Evolutionary conservation across 1,139 yeast genomes (phyloP), one percentile per base, ranked within the genome.

Genomic region (Yamadazyma spencermartinsiae): DNA sequence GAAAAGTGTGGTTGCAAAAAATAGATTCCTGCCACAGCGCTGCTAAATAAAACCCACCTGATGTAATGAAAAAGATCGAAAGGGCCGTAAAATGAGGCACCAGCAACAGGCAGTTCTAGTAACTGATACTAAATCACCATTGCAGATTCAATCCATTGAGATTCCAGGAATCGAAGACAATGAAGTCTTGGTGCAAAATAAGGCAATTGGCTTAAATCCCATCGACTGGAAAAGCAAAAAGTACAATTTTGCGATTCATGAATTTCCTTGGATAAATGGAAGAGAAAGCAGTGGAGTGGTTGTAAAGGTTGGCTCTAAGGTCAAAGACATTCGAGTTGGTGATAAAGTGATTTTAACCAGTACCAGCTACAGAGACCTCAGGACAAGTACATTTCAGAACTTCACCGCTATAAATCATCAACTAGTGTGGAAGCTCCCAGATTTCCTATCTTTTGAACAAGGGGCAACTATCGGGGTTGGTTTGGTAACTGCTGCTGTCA

Each of bases 191-290:
- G 61, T 72, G 7, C 52, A 56, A 35, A 72, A 72, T 45, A 58
- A 56, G 40, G 73, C 61, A 30, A 58, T 72, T 28, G 78, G 78
- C 0, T 48, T 72, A 27, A 72, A 72, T 45, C 78, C 76, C 10
- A 63, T 73, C 29, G 79, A 73, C 45, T 73, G 79, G 79, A 73
- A 73, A 46, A 70, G 74, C n/a, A 68, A 70, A 37, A 70, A 65
- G 39, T 73, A 64, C 44, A 61, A 61, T 26, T 73, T 73, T 55
- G 76, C 74, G n/a, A 63, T 72, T 3, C 66, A 71, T 44, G 63
- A 66, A 17, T 69, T 72, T 42, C 78, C 78, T 4, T 72, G 78
- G 77, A 60, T 72, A 34, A 73, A 71, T 46, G 78, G 78, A 5
- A 54, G 78, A 31, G 78, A 72, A 48, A 60, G 70, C 28, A 62